Base-by-base conservation (phyloP, 495 filamentous ascomycete species). In the Oidiodendron maius region DNA sequence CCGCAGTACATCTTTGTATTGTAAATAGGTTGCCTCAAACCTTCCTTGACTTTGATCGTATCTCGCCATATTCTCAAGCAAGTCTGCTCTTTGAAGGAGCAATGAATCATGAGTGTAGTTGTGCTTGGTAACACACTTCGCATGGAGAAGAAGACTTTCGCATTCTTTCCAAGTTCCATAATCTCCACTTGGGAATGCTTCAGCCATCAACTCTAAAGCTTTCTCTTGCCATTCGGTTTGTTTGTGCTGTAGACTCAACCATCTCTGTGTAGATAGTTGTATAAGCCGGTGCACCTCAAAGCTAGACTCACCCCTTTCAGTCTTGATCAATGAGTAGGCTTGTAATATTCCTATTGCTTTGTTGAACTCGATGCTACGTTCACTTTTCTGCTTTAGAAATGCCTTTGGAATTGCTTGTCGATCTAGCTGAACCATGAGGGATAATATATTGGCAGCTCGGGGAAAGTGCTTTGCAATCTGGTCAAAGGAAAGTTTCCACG, bases 221-320 rank as follows among this genome's bases (percentile, higher is more conserved):
- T 63, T 48, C 10, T 59, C 48, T 34, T 60, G 57, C 53, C 66
- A 71, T 11, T 49, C 28, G 8, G 49, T 44, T 28, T 44, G 53
- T 28, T 57, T 38, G 20, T 37, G 48, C 23, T 66, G 50, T 4
- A 50, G 47, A 16, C 56, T 48, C 1, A 75, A 57, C 71, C 69
- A 74, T 46, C 62, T 71, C 28, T 56, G 62, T 0, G 63, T 64
- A 3, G 63, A 60, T n/a, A 75, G 36, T 44, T 74, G 70, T 18
- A 76, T 67, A 9, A 75, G 55, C 28, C 67, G 57, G 58, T 75
- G 70, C 47, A 76, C 55, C 17, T 64, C 53, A 10, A 67, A 69
- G 4, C 23, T 49, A 3, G 50, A n/a, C 22, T 30, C 16, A 5
- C 46, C 52, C 6, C 45, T 57, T 21, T 51, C 50, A 5, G 58